Percentiles rank a stretch among this genome's conserved stretches.
phyloP scores from a whole-genome alignment of 768 basidiomycete genomes.

The Multifurca ochricompacta region DNA sequence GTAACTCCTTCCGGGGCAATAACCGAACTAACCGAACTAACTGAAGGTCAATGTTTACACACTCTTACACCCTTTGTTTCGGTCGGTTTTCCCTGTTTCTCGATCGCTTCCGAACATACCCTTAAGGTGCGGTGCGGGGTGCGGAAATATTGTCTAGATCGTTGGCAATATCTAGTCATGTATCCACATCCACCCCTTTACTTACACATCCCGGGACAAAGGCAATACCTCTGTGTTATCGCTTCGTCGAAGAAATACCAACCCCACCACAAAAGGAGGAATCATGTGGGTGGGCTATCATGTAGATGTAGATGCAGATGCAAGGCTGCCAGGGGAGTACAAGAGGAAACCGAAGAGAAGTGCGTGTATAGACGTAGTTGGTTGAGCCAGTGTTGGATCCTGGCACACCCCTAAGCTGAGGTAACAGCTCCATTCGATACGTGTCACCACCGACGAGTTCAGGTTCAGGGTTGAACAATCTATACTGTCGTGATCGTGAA shows the following conservation, averaged over 20 bases:
- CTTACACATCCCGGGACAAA: background rate
- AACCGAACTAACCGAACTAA: no score
- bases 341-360: background rate
- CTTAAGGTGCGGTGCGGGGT: background rate
- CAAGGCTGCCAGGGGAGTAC: background rate
- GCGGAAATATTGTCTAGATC: background rate
- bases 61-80: background rate
- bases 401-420: background rate
- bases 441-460: background rate
- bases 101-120: slow-evolving; percentile 15
- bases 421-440: background rate
- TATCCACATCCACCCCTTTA: no score
- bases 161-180: slow-evolving; percentile 3
- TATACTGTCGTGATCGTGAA: background rate
- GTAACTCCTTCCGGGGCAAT: background rate
- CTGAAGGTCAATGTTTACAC: background rate
- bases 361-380: background rate
- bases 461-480: background rate
- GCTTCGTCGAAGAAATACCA: background rate
- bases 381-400: background rate
- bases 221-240: background rate
- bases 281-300: background rate
- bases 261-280: background rate
- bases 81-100: background rate
- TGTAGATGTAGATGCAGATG: background rate